Base-by-base conservation (phyloP, 257 asterid genomes). In the Ballota nigra region DNA sequence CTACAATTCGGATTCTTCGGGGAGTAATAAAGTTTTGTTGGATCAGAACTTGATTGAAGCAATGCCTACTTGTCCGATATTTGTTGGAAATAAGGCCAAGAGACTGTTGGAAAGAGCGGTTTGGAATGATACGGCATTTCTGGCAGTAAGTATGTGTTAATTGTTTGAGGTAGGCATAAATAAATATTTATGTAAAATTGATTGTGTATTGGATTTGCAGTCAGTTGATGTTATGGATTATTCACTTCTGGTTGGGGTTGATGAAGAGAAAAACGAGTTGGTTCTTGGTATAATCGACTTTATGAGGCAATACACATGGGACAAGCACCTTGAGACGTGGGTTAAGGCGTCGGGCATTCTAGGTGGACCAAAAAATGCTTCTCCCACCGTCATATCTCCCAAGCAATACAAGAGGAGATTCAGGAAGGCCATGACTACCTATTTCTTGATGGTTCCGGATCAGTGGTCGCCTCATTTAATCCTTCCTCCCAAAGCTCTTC, bases 271-370 rank as follows among this genome's bases (percentile, higher is more conserved):
- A 66, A 88, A 90, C 47, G 98, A 92, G 78, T 96, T 92, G 28
- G 98, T 92, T 58, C 87, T 92, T 62, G 98, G 98, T 31, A 90
- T 92, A 60, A 92, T 92, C 6, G 98, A 92, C 83, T 90, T 90
- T 88, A 87, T 90, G 97, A 86, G 97, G 70, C 96, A 92, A 63
- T 88, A 92, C 69, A 92, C 98, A 13, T 88, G 97, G 98, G 98
- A 92, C 83, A 92, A 92, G 80, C 97, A 92, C 79, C 85, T 90
- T 1, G 98, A 90, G 81, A 88, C 95, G 3, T 92, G 98, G 98
- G 96, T 91, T 8, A 90, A 90, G 85, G 89, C 97, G 24, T 82
- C 96, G 2, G 96, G 98, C 73, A 88, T 92, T 60, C 98, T 92
- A 19, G 98, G 98, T 19, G 97, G 98, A 19, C 87, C 90, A 67